phyloP scores from a whole-genome alignment of 2,329 filamentous ascomycete species.

The Emericellopsis cladophorae region DNA sequence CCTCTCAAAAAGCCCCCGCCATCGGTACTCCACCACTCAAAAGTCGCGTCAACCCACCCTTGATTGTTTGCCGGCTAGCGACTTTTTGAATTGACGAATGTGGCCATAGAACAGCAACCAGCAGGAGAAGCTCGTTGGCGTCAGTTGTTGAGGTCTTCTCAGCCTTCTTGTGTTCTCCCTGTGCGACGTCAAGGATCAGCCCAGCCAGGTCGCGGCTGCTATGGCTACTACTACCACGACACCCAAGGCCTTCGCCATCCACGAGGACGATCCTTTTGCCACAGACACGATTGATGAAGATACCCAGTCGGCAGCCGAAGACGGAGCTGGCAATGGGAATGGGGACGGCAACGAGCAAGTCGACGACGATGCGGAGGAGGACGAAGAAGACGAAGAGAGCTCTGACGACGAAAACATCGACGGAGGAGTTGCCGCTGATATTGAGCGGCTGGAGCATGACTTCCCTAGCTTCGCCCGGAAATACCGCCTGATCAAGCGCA shows the following conservation, averaged over 20 bases:
- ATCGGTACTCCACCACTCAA: not conserved
- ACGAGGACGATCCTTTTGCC: constrained; percentile 19
- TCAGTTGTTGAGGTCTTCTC: not conserved
- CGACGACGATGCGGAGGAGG: constrained; percentile 18
- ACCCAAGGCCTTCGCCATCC: constrained; percentile 32
- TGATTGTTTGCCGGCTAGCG: too few relatives aligned
- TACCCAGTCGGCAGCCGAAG: constrained; percentile 5
- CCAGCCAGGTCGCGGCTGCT: constrained; percentile 17
- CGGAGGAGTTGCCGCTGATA: constrained; percentile 65
- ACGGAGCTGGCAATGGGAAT: not conserved
- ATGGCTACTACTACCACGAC: constrained; percentile 35
- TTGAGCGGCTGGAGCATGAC: constrained; percentile 67
- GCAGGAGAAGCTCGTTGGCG: not conserved
- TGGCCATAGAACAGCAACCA: too few relatives aligned
- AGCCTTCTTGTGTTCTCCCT: not conserved
- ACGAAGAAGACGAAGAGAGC: constrained; percentile 25
- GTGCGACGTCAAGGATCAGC: not conserved
- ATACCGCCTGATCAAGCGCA: constrained; percentile 88
- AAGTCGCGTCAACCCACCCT: not conserved
- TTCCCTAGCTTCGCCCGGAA: constrained; percentile 75
- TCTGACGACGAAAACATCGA: constrained; percentile 54
- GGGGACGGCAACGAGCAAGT: constrained; percentile 10
- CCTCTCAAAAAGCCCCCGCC: constrained; percentile 2
- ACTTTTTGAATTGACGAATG: too few relatives aligned
- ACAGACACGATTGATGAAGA: constrained; percentile 13